phyloP scores from a whole-genome alignment of 2,329 filamentous ascomycete species.

The Sphaerulina populicola region DNA sequence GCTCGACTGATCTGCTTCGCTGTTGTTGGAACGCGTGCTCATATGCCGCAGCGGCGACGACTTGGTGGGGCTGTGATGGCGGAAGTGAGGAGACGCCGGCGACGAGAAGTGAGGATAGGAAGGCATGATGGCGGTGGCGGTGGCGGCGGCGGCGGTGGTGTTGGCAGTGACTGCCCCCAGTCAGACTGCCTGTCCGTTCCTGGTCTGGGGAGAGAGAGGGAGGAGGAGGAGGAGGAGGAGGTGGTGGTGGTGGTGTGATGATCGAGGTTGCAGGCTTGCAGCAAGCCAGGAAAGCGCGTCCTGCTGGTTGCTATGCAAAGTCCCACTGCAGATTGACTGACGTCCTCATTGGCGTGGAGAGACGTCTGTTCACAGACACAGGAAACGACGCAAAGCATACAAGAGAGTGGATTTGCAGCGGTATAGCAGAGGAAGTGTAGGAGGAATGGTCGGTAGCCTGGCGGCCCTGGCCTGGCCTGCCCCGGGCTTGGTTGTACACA shows the following conservation, averaged over 20 bases:
- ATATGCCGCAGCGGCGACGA: constrained; percentile 31
- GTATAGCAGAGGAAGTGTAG: not conserved
- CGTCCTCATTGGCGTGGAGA: not conserved
- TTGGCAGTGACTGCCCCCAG: constrained; percentile 8
- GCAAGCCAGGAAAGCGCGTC: not conserved
- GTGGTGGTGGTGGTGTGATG: constrained; percentile 4
- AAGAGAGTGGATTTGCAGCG: not conserved
- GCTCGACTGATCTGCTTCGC: constrained; percentile 28
- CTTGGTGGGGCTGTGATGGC: constrained; percentile 30
- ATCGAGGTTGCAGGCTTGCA: not conserved
- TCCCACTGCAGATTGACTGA: not conserved
- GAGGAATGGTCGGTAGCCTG: too few species aligned
- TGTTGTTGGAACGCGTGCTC: constrained; percentile 30
- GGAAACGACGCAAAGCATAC: not conserved
- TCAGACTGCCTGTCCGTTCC: not conserved
- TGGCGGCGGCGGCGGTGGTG: constrained; percentile 15
- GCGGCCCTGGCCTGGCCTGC: not conserved
- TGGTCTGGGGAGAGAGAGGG: not conserved
- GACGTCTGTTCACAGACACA: not conserved
- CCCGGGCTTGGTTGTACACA: not conserved
- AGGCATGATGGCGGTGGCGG: constrained; percentile 19
- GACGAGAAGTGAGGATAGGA: constrained; percentile 21
- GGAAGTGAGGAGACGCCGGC: constrained; percentile 29
- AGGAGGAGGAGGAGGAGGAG: too few species aligned
- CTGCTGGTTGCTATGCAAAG: constrained; percentile 15